These are phyloP conservation scores for Fusarium siculi DNA, from an alignment of 2,329 filamentous ascomycete genomes.

Conservation along the genomic window DNA sequence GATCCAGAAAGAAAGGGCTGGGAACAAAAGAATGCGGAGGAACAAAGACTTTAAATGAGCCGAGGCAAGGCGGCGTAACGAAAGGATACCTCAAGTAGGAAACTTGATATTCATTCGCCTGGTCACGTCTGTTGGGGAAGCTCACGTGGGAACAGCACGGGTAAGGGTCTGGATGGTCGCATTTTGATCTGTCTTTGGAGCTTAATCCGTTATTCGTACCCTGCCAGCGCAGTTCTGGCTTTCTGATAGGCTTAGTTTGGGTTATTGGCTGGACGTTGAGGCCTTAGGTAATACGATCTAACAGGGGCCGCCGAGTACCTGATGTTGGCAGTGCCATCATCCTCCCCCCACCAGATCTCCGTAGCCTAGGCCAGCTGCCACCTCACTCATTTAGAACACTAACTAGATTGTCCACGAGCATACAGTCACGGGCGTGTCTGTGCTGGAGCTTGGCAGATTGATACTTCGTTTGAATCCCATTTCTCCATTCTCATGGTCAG, in stretches of 20 bases:
- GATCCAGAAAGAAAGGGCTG: background rate
- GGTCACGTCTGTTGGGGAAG: constrained; percentile 41
- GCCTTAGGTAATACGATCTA: constrained; percentile 20
- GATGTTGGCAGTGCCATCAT: constrained; percentile 8
- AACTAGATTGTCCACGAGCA: constrained; percentile 3
- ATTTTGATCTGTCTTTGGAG: constrained; percentile 6
- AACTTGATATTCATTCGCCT: background rate
- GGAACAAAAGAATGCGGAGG: background rate
- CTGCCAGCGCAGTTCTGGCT: background rate
- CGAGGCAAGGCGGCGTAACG: constrained; percentile 13
- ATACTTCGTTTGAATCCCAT: background rate
- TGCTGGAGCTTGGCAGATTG: background rate
- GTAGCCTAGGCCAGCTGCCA: constrained; percentile 27
- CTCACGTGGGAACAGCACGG: constrained; percentile 40
- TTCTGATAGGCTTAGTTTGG: background rate
- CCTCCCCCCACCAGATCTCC: constrained; percentile 27
- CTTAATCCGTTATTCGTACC: constrained; percentile 12
- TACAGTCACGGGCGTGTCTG: background rate
- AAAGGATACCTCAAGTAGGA: background rate
- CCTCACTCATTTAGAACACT: constrained; percentile 30
- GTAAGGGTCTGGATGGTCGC: constrained; percentile 25
- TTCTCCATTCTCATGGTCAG: background rate
- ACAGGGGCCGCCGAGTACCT: constrained; percentile 2
- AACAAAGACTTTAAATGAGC: background rate
- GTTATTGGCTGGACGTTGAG: background rate